A percentile compares a stretch with the other conserved stretches of the same genome.
phyloP scores from a whole-genome alignment of 1,284 basidiomycete genomes.

The Leccinum pachyderme region DNA sequence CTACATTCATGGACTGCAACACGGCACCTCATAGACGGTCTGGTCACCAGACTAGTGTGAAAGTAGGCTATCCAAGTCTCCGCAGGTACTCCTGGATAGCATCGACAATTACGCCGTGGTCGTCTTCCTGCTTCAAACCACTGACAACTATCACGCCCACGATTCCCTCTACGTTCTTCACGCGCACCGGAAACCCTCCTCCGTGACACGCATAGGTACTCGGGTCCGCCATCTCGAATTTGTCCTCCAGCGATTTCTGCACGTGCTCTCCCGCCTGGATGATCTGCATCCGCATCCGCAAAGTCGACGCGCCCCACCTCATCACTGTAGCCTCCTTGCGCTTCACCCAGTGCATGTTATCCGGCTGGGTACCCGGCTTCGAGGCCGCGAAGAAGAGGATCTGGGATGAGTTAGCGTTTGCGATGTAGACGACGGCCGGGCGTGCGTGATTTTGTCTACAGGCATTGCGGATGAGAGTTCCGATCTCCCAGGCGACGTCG shows the following conservation, averaged over 20 bases:
- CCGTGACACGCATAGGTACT: conserved; percentile 34
- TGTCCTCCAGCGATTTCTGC: conserved; percentile 5
- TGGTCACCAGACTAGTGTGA: too few species aligned
- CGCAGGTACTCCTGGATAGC: conserved; percentile 32
- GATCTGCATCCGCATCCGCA: not conserved
- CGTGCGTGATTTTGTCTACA: conserved; percentile 19
- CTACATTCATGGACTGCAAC: too few species aligned
- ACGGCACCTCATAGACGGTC: too few species aligned
- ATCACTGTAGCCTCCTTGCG: conserved; percentile 38
- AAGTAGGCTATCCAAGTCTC: too few species aligned
- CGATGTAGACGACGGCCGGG: conserved; percentile 19
- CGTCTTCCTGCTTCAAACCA: conserved; percentile 33
- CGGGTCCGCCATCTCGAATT: conserved; percentile 18
- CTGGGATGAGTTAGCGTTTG: conserved; percentile 31
- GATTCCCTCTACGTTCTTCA: conserved; percentile 34
- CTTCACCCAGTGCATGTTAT: conserved; percentile 37
- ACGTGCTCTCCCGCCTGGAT: not conserved
- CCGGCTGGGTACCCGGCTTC: conserved; percentile 31
- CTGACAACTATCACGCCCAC: conserved; percentile 38
- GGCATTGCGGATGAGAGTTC: conserved; percentile 27
- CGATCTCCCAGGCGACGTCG: conserved; percentile 34
- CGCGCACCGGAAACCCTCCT: conserved; percentile 36
- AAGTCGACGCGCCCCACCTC: conserved; percentile 31
- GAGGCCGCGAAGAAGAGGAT: conserved; percentile 32
- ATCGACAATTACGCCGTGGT: conserved; percentile 36